phyloP scores from a whole-genome alignment of 768 basidiomycete genomes.

The Podaxis pistillaris region DNA sequence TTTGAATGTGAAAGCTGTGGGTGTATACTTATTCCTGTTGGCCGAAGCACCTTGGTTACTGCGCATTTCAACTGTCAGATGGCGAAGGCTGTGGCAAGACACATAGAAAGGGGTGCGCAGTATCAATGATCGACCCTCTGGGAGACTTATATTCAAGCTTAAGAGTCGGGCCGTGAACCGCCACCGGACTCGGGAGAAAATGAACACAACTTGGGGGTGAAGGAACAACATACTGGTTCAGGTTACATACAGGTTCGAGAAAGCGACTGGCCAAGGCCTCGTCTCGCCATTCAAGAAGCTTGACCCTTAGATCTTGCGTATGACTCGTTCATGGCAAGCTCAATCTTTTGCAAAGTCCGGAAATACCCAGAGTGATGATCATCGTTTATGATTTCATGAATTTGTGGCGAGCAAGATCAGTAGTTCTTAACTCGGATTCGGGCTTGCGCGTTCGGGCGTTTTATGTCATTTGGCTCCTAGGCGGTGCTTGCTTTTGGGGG shows the following conservation, averaged over 20 bases:
- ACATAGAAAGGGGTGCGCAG: not conserved
- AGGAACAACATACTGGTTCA: too few relatives aligned
- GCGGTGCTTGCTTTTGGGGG: not conserved
- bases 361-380: not conserved
- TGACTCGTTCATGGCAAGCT: not conserved
- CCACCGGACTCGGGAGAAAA: not conserved
- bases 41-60: not conserved
- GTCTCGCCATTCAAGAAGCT: not conserved
- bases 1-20: not conserved
- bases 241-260: too few relatives aligned
- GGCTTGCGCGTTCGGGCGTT: not conserved
- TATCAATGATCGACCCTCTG: not conserved
- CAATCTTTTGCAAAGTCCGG: not conserved
- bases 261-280: too few relatives aligned
- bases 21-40: not conserved
- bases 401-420: not conserved
- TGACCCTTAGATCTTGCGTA: not conserved
- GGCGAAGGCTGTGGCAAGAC: not conserved
- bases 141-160: too few relatives aligned
- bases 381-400: not conserved
- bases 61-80: not conserved
- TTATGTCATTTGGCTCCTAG: not conserved
- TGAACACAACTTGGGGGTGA: too few relatives aligned
- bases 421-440: not conserved
- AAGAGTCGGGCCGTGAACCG: not conserved